These are phyloP conservation scores for Lasiodiplodia sp. DNA, from an alignment of 2,329 filamentous ascomycete species.

Conservation along the genomic window DNA sequence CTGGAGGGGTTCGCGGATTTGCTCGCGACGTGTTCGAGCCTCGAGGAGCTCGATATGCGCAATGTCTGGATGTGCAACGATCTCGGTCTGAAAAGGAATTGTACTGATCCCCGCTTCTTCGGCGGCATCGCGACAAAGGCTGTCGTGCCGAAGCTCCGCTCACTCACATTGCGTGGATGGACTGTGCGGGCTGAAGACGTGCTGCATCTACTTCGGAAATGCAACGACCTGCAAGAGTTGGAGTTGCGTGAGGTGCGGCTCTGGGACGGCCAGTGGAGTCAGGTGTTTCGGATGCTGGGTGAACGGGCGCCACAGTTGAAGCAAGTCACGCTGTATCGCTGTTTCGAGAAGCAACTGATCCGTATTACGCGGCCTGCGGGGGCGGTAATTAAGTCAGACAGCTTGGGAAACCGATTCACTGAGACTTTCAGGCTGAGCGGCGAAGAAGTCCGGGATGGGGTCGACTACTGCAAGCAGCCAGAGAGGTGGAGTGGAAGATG, in stretches of 20 bases:
- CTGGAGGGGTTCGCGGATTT: background rate
- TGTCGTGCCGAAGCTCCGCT: background rate
- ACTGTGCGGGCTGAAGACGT: background rate
- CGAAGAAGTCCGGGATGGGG: background rate
- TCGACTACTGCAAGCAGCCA: background rate
- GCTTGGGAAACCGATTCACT: background rate
- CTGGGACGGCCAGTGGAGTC: background rate
- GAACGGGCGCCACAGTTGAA: background rate
- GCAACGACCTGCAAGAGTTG: background rate
- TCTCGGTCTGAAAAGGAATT: background rate
- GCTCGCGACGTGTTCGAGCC: background rate
- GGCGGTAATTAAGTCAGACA: background rate
- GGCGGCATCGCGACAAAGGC: background rate
- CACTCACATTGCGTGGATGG: background rate
- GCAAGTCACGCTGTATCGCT: slow-evolving; percentile 2
- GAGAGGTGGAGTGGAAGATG: background rate
- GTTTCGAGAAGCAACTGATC: background rate
- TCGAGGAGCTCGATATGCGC: background rate
- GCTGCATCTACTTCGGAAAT: background rate
- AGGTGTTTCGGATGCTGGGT: slow-evolving; percentile 1
- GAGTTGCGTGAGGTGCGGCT: background rate
- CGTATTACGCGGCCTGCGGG: background rate
- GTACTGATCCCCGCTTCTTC: background rate
- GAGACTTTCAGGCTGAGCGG: background rate
- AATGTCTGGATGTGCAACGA: background rate